Base-by-base conservation (phyloP, 1,284 basidiomycete species). In the Leucoagaricus sp. region DNA sequence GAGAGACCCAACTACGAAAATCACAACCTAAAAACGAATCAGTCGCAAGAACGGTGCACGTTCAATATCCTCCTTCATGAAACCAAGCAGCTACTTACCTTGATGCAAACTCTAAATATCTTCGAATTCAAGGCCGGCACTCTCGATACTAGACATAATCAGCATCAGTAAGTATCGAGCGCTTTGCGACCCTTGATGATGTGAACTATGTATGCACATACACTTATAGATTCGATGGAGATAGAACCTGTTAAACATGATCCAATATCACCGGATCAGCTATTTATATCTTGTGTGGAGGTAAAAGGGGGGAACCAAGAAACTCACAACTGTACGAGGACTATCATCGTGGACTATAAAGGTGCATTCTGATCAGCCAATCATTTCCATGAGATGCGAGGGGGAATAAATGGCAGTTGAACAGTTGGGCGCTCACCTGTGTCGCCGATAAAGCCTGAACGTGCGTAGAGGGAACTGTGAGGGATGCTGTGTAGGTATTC, bases 261-360 rank as follows among this genome's bases (percentile, higher is more conserved):
- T 42, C 15, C n/a, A n/a, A n/a, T n/a, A n/a, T n/a, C n/a, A n/a
- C n/a, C n/a, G n/a, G n/a, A 38, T 17, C 33, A 23, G 23, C 17
- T 25, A 15, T n/a, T 49, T 15, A 13, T 34, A 6, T 1, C 10
- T 23, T n/a, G n/a, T n/a, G n/a, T 36, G 7, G 12, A 12, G 1
- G 12, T 33, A 5, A 40, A n/a, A n/a, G 15, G 9, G 23, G 13
- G 13, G 28, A 13, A 33, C 48, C n/a, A 10, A 38, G 6, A 38
- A n/a, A n/a, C 36, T 38, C 36, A 52, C 50, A 54, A 17, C 13
- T 54, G 53, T 10, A 54, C 53, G 19, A 47, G 12, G 17, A 47
- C 45, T 7, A 47, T 54, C 23, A 54, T 21, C 7, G 28, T 41
- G 12, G 21, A 15, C 53, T 40, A 8, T n/a, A 19, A 40, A 19